phyloP scores from a whole-genome alignment of 352 stramenopile genomes.

The Phytophthora macrochlamydospora region DNA sequence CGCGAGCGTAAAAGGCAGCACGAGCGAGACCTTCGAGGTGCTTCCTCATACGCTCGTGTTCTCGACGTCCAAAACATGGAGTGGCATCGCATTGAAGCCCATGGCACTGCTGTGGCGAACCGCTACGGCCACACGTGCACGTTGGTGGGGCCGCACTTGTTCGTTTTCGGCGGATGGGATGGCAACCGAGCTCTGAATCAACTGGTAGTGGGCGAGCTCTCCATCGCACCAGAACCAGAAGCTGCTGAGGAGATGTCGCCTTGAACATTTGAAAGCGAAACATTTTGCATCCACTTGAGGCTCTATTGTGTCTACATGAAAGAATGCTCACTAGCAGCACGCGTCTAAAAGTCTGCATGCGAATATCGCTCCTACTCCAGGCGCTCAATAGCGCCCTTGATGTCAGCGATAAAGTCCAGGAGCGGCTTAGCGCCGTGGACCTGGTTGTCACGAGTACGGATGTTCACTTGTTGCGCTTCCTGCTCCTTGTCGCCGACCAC shows the following conservation, averaged over 20 bases:
- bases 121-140: constrained; percentile 77
- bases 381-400: constrained; percentile 57
- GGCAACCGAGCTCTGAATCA: constrained; percentile 82
- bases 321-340: not conserved
- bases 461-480: constrained; percentile 58
- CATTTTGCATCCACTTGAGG: constrained; percentile 20
- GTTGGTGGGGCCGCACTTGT: constrained; percentile 68
- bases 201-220: constrained; percentile 68
- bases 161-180: constrained; percentile 84
- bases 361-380: constrained; percentile 54
- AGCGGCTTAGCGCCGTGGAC: constrained; percentile 74
- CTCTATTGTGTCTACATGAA: constrained; percentile 31
- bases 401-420: constrained; percentile 54
- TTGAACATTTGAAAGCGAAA: constrained; percentile 3
- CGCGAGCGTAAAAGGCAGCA: constrained; percentile 42
- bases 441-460: constrained; percentile 85
- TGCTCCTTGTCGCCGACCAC: constrained; percentile 82
- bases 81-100: constrained; percentile 49
- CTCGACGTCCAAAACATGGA: constrained; percentile 69
- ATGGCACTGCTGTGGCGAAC: constrained; percentile 57
- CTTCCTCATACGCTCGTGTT: constrained; percentile 63
- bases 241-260: constrained; percentile 8
- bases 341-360: not conserved
- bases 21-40: constrained; percentile 39
- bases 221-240: constrained; percentile 17